These are phyloP conservation scores for Penicillium sp. DNA, from an alignment of 2,329 filamentous ascomycete genomes.

Conservation along the genomic window DNA sequence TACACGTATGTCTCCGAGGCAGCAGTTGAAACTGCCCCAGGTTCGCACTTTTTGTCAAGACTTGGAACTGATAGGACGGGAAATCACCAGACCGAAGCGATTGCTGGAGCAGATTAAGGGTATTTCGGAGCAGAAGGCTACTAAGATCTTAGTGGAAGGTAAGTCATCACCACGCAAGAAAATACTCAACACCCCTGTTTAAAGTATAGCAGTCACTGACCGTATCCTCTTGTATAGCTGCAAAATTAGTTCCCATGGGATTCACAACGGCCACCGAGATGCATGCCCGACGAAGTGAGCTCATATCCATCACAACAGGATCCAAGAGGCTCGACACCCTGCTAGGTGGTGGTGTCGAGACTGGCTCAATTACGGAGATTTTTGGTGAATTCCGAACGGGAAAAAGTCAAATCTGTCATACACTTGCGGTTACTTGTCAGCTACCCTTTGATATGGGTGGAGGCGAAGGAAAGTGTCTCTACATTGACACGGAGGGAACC, in stretches of 20 bases:
- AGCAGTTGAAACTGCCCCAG: neutral
- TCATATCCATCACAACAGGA: slow-evolving; percentile 97
- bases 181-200: neutral
- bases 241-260: slow-evolving; percentile 96
- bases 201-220: neutral
- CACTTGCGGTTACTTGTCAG: slow-evolving; percentile 96
- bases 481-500: slow-evolving; percentile 97
- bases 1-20: slow-evolving; percentile 66
- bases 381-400: slow-evolving; percentile 98
- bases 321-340: slow-evolving; percentile 97
- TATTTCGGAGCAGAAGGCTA: slow-evolving; percentile 94
- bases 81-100: slow-evolving; percentile 58
- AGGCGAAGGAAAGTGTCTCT: slow-evolving; percentile 95
- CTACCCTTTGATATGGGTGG: slow-evolving; percentile 98
- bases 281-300: slow-evolving; percentile 92
- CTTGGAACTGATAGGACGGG: slow-evolving; percentile 3
- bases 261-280: slow-evolving; percentile 99
- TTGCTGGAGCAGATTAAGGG: slow-evolving; percentile 93
- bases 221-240: slow-evolving; percentile 57
- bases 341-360: slow-evolving; percentile 91
- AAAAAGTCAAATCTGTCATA: slow-evolving; percentile 98
- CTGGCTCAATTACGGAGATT: slow-evolving; percentile 94
- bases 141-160: slow-evolving; percentile 89
- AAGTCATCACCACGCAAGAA: slow-evolving; percentile 21
- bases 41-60: neutral